A percentile compares a stretch with the other conserved stretches of the same genome.
phyloP scores from a whole-genome alignment of 2,329 filamentous ascomycete genomes.

The Phoma herbarum region DNA sequence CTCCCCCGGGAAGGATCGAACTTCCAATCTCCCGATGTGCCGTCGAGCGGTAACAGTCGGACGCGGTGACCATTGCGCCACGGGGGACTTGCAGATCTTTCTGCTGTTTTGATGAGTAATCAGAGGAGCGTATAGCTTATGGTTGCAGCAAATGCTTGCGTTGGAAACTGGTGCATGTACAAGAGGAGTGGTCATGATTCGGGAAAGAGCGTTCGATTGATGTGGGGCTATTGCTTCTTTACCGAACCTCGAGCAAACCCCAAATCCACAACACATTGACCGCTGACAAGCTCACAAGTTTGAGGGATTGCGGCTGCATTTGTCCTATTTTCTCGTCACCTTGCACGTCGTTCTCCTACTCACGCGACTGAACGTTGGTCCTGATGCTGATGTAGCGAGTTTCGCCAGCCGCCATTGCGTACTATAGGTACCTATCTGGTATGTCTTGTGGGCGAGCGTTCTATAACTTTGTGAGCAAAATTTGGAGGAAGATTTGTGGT shows the following conservation, averaged over 20 bases:
- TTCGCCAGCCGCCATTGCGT: neutral
- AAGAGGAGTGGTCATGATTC: neutral
- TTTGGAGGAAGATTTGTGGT: no score
- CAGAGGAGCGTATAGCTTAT: neutral
- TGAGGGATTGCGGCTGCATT: neutral
- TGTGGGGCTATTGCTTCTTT: neutral
- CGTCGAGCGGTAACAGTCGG: constrained; percentile 15
- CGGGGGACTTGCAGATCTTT: constrained; percentile 6
- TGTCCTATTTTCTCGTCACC: no score
- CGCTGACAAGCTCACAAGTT: neutral
- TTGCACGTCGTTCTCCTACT: neutral
- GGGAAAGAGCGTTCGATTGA: neutral
- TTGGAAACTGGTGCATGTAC: neutral
- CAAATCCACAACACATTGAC: neutral
- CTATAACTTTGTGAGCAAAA: no score
- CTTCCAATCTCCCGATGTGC: constrained; percentile 19
- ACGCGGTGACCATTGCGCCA: constrained; percentile 16
- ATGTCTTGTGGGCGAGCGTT: neutral
- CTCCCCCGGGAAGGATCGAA: constrained; percentile 21
- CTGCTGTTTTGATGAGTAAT: constrained; percentile 10
- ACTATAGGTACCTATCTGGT: no score
- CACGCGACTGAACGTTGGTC: no score
- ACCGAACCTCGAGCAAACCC: neutral
- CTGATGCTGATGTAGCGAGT: neutral
- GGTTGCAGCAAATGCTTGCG: neutral